Evolutionary conservation across 1,139 yeast species (phyloP), one percentile per base, ranked within the genome.

Genomic region (Pichia sp.): DNA sequence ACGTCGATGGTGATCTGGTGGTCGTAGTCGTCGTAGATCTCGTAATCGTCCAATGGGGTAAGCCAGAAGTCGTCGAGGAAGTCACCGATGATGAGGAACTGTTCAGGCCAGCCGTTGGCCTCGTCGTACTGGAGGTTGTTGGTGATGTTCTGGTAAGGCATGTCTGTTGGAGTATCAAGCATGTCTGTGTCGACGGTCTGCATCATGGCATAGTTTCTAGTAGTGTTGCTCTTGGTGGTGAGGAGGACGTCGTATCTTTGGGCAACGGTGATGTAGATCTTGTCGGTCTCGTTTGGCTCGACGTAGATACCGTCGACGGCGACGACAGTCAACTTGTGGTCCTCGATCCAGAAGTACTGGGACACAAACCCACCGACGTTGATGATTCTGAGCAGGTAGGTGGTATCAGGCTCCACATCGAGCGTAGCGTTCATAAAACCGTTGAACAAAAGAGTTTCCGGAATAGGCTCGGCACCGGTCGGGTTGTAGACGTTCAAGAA

Each of bases 381-480:
- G 63, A 83, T 79, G 55, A 91, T 70, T 67, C 96, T 81, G 59
- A 91, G 60, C 62, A 87, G 73, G 67, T 91, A 91, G 9, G 96
- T 90, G 41, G 81, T 87, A 67, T 82, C 80, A 4, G 96, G 95
- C 69, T 83, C 64, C 44, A 91, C 95, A 9, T 70, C 58, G 82
- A 90, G 80, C 18, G 89, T 80, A 54, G 74, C 73, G 68, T 86
- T 85, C 66, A 75, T 80, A 7, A 95, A 82, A 65, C 90, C 89
- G 72, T 91, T 90, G 69, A 89, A 77, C 62, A 89, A 73, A 60
- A 86, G 66, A 65, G 82, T 83, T 62, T 85, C 83, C 2, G 98
- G 98, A 61, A 91, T 81, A 43, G 98, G 98, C 70, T 91, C 98
- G 36, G 97, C 96, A 58, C 98, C 98, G 5, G 96, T 87, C 45